Evolutionary conservation across 305 asterid genomes (phyloP).

Genomic region (Lippia alba): DNA sequence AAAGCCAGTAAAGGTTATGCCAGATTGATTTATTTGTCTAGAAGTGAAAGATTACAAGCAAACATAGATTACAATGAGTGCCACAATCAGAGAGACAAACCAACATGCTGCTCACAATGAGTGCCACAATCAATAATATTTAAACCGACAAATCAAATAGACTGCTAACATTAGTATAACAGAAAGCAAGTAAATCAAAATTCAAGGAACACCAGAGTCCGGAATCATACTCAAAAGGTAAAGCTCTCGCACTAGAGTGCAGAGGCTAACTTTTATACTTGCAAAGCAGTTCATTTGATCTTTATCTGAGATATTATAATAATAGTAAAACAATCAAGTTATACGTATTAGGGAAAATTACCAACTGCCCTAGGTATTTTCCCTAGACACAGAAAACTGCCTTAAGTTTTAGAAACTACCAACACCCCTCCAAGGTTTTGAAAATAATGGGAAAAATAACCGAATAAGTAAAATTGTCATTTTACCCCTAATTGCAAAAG

Average conservation of each 20-base stretch:
- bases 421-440: too few species aligned
- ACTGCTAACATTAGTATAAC: conserved; percentile 14
- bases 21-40: neutral
- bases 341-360: too few species aligned
- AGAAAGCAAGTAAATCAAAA: conserved; percentile 20
- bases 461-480: too few species aligned
- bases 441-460: too few species aligned
- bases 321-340: too few species aligned
- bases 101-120: conserved; percentile 13
- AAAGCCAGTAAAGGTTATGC: conserved; percentile 9
- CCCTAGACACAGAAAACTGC: too few species aligned
- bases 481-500: too few species aligned
- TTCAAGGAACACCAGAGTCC: neutral
- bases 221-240: conserved; percentile 3
- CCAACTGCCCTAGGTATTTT: too few species aligned
- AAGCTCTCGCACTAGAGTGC: neutral
- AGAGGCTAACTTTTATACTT: conserved; percentile 11
- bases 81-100: conserved; percentile 13
- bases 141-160: conserved; percentile 13
- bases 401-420: too few species aligned
- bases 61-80: conserved; percentile 19
- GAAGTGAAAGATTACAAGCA: conserved; percentile 5
- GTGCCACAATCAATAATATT: conserved; percentile 19
- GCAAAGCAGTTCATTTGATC: conserved; percentile 21
- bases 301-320: conserved; percentile 1